Base-by-base conservation (phyloP, 179 eudicot species). In the Silene vulgaris region DNA sequence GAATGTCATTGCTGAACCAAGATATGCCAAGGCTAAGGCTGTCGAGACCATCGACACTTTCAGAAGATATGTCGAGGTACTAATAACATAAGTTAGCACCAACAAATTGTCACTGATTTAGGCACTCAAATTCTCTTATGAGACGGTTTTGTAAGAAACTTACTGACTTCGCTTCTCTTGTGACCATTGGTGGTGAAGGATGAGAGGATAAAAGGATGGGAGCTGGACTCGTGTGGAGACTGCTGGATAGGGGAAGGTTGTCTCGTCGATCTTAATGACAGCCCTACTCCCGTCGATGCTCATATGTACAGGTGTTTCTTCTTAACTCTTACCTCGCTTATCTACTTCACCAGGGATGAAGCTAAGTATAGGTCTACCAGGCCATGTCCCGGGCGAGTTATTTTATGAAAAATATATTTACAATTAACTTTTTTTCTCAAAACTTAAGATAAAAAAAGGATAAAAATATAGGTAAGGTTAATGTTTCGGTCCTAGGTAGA, bases 191-290 rank as follows among this genome's bases (percentile, higher is more conserved):
- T 66, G n/a, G 32, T 54, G 19, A 28, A 93, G 97, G 88, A 87
- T 75, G 98, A 90, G 54, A 74, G 71, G 76, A 73, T 94, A 75
- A 83, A 77, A 65, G 95, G 97, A n/a, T 94, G 97, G 97, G 91
- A 90, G 74, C 83, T 94, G 19, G 97, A 94, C 69, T 84, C 87
- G 0, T 94, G 98, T 77, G 98, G 98, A 83, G 98, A 94, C 56
- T 94, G 97, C 71, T 90, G 92, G 92, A 89, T 94, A 3, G 90
- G 92, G 30, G 98, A 94, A 69, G 97, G 98, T 71, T 94, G 98
- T 76, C 91, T 94, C 20, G 98, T 90, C 5, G 98, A 94, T 82
- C 84, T 90, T 54, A 90, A 89, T 60, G 93, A 94, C 69, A 72
- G 69, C n/a, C 96, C 98, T 12, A 79, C 89, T 30, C 81, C 89